A percentile compares a stretch with the other conserved stretches of the same genome.
Evolutionary conservation across 2,329 filamentous ascomycete genomes (phyloP).

Genomic region (Penicillium sp.): DNA sequence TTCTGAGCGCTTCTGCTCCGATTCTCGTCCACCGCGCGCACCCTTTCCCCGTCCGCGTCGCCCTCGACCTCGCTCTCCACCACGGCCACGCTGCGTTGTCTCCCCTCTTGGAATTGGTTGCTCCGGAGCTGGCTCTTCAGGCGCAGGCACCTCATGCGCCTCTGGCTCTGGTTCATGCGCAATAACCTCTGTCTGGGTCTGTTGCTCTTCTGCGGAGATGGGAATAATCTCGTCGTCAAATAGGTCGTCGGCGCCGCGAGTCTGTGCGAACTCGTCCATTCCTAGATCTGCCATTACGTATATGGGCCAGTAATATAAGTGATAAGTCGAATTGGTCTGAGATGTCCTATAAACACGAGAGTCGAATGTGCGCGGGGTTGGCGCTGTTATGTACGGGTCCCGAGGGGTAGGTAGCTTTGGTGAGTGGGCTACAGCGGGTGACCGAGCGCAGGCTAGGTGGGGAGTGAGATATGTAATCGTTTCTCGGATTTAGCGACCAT

Average conservation of each 20-base stretch:
- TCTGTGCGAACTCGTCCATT: slow-evolving; percentile 50
- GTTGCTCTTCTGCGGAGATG: slow-evolving; percentile 36
- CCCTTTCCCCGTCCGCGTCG: slow-evolving; percentile 29
- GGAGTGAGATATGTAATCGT: background rate
- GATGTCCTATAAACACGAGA: background rate
- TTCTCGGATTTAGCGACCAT: background rate
- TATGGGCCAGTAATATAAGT: background rate
- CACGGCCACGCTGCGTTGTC: slow-evolving; percentile 28
- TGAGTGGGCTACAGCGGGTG: slow-evolving; percentile 20
- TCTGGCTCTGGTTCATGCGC: slow-evolving; percentile 14
- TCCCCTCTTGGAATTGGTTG: slow-evolving; percentile 23
- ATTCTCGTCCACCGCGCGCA: slow-evolving; percentile 20
- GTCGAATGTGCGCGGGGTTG: slow-evolving; percentile 6
- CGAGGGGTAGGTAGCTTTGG: slow-evolving; percentile 24
- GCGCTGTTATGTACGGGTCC: slow-evolving; percentile 14
- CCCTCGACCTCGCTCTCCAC: slow-evolving; percentile 31
- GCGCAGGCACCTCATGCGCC: slow-evolving; percentile 14
- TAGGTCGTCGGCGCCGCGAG: slow-evolving; percentile 48
- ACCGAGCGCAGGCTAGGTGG: slow-evolving; percentile 21
- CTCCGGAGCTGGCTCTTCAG: slow-evolving; percentile 15
- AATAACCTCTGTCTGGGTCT: slow-evolving; percentile 22
- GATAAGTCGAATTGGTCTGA: background rate
- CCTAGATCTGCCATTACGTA: slow-evolving; percentile 17
- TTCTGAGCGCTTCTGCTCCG: slow-evolving; percentile 21
- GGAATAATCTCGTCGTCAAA: slow-evolving; percentile 52